These are phyloP conservation scores for Phytopythium kandeliae DNA, from an alignment of 352 stramenopile genomes.

Conservation along the genomic window DNA sequence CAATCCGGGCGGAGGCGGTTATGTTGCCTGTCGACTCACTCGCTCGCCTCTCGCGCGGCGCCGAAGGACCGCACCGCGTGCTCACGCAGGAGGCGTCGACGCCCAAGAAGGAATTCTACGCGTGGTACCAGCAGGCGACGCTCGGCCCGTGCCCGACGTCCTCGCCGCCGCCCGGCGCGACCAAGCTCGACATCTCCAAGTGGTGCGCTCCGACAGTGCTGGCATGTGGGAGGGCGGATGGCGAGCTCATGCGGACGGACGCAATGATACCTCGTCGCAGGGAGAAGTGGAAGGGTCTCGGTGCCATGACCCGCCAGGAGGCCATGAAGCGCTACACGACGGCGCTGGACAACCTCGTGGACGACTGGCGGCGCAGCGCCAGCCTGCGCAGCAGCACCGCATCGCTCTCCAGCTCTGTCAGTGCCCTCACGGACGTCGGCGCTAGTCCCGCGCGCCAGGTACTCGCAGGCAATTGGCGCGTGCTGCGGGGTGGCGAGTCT, in stretches of 20 bases:
- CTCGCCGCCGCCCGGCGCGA: slow-evolving; percentile 23
- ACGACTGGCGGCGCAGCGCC: slow-evolving; percentile 70
- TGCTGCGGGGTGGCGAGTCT: neutral
- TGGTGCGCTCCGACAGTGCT: too few species aligned
- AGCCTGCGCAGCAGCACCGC: slow-evolving; percentile 22
- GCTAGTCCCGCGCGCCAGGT: slow-evolving; percentile 2
- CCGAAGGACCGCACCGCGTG: slow-evolving; percentile 54
- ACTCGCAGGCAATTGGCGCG: too few species aligned
- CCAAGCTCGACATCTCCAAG: slow-evolving; percentile 54
- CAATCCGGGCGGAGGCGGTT: too few species aligned
- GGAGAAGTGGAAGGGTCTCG: slow-evolving; percentile 73
- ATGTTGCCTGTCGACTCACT: too few species aligned
- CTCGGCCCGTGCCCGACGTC: slow-evolving; percentile 38
- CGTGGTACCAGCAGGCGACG: slow-evolving; percentile 72
- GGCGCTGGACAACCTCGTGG: slow-evolving; percentile 71
- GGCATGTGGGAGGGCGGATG: slow-evolving; percentile 1
- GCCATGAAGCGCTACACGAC: slow-evolving; percentile 79
- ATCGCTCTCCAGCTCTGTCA: slow-evolving; percentile 9
- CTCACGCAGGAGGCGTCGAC: slow-evolving; percentile 64
- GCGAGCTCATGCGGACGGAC: neutral
- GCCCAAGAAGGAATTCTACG: slow-evolving; percentile 78
- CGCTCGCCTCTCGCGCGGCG: neutral
- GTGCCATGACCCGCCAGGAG: slow-evolving; percentile 60
- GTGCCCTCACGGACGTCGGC: slow-evolving; percentile 3
- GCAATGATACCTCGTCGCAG: slow-evolving; percentile 11